Evolutionary conservation across 2,329 filamentous ascomycete genomes (phyloP).

Genomic region (Exophiala lecanii-corni): DNA sequence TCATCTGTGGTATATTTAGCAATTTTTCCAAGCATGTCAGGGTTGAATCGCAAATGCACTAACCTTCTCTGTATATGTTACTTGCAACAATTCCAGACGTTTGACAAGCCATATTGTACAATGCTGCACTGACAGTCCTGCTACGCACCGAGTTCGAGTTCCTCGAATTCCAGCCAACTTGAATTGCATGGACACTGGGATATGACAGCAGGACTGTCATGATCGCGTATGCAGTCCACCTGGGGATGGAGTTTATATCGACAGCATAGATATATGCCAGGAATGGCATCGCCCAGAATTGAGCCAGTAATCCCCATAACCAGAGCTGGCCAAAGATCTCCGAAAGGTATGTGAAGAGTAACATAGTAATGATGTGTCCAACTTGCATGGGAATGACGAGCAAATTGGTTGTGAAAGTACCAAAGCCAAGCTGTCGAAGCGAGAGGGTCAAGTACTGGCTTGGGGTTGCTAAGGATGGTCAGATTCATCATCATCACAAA

Average conservation of each 20-base stretch:
- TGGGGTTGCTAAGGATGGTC: conserved; percentile 39
- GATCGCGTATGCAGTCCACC: conserved; percentile 42
- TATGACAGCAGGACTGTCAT: conserved; percentile 43
- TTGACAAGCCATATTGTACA: conserved; percentile 48
- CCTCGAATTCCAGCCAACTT: conserved; percentile 46
- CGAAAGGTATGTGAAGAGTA: conserved; percentile 42
- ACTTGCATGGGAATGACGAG: conserved; percentile 56
- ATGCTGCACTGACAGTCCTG: conserved; percentile 44
- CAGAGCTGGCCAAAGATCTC: conserved; percentile 42
- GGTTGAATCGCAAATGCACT: neutral
- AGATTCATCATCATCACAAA: too few relatives aligned
- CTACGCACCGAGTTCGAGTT: conserved; percentile 49
- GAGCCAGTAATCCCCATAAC: conserved; percentile 43
- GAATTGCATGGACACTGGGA: conserved; percentile 47
- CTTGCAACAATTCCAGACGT: conserved; percentile 32
- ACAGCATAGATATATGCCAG: conserved; percentile 49
- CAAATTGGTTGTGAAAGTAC: conserved; percentile 44
- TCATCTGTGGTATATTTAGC: conserved; percentile 40
- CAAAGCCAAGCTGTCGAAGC: conserved; percentile 39
- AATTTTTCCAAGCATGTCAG: neutral
- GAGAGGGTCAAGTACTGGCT: conserved; percentile 45
- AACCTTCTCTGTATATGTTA: conserved; percentile 33
- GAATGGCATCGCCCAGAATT: conserved; percentile 50
- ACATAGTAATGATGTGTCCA: conserved; percentile 54
- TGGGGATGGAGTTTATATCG: conserved; percentile 33